phyloP scores from a whole-genome alignment of 495 filamentous ascomycete genomes.

The Achaetomiella virescens region DNA sequence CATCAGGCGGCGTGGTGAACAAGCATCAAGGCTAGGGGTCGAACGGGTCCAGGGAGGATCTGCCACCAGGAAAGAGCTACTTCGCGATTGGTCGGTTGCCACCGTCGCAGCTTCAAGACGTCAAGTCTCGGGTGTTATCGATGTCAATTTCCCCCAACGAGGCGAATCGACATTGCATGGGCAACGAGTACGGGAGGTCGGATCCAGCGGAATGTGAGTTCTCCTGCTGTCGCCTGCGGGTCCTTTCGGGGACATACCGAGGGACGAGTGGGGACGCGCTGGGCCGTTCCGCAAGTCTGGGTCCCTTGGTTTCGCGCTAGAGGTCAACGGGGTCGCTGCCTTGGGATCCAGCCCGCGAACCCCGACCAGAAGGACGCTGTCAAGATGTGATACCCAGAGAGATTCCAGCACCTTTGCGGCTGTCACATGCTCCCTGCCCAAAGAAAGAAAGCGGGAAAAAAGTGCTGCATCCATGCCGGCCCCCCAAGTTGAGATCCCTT shows the following conservation, averaged over 20 bases:
- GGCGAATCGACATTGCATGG: background rate
- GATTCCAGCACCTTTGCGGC: background rate
- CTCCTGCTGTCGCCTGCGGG: background rate
- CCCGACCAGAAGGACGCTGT: background rate
- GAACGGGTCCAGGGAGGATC: too few relatives aligned
- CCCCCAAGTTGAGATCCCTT: background rate
- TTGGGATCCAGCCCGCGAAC: background rate
- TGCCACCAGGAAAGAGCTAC: too few relatives aligned
- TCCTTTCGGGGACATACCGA: background rate
- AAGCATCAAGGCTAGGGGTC: background rate
- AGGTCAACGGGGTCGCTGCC: background rate
- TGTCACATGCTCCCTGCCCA: conserved; percentile 9
- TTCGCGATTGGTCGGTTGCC: too few relatives aligned
- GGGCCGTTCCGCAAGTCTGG: conserved; percentile 2
- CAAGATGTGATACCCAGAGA: background rate
- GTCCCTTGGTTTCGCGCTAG: background rate
- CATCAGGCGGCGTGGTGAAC: background rate
- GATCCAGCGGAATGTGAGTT: background rate
- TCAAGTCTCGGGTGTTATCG: background rate
- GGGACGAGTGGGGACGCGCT: conserved; percentile 1
- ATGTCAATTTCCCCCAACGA: conserved; percentile 3
- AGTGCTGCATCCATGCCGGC: background rate
- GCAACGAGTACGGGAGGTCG: background rate
- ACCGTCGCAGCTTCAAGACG: background rate
- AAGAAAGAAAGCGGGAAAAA: background rate